Evolutionary conservation across 2,329 filamentous ascomycete species (phyloP).

Genomic region (Lithohypha guttulata): DNA sequence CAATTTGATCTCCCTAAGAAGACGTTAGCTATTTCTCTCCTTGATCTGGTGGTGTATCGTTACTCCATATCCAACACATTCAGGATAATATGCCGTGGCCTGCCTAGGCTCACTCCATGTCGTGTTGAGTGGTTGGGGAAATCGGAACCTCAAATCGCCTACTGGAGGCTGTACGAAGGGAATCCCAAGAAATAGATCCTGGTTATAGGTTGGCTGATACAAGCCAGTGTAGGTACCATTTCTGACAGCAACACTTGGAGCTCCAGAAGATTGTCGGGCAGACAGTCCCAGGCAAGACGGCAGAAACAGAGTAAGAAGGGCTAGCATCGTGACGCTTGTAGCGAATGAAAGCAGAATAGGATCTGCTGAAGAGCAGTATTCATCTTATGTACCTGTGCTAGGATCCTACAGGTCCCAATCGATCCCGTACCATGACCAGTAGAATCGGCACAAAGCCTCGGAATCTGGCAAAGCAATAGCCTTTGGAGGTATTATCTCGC

Average conservation of each 20-base stretch:
- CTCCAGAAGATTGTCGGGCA: slow-evolving; percentile 1
- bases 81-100: slow-evolving; percentile 36
- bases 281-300: background rate
- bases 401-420: no score
- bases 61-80: slow-evolving; percentile 42
- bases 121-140: slow-evolving; percentile 40
- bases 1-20: slow-evolving; percentile 13
- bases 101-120: slow-evolving; percentile 33
- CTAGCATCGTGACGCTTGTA: no score
- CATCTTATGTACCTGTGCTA: no score
- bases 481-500: no score
- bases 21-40: background rate
- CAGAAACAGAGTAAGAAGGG: background rate
- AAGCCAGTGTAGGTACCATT: slow-evolving; percentile 42
- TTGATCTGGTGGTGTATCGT: slow-evolving; percentile 7
- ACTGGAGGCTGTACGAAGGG: slow-evolving; percentile 30
- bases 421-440: no score
- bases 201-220: slow-evolving; percentile 31
- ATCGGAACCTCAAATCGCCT: slow-evolving; percentile 42
- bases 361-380: no score
- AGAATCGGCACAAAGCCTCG: no score
- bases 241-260: slow-evolving; percentile 11
- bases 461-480: no score
- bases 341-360: no score
- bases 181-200: slow-evolving; percentile 35